Evolutionary conservation across 768 basidiomycete genomes (phyloP).

Genomic region (Tylopilus balloui): DNA sequence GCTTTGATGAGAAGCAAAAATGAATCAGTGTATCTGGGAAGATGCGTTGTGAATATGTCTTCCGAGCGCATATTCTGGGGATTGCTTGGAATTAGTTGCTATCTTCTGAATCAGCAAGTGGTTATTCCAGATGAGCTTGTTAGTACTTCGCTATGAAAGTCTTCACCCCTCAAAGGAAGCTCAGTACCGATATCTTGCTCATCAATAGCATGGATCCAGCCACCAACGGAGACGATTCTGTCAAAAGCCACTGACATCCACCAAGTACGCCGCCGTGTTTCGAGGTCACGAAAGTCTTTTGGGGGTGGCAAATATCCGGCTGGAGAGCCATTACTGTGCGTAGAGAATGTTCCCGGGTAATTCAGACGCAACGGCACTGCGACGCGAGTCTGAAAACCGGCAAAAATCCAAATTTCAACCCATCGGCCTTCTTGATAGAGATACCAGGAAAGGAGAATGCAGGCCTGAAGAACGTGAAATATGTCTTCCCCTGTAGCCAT

Average conservation of each 20-base stretch:
- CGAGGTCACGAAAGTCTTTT: slow-evolving; percentile 68
- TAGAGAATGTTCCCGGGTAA: slow-evolving; percentile 79
- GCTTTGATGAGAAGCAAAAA: slow-evolving; percentile 79
- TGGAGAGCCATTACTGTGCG: slow-evolving; percentile 61
- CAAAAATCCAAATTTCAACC: slow-evolving; percentile 92
- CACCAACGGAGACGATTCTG: slow-evolving; percentile 74
- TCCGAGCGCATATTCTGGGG: slow-evolving; percentile 66
- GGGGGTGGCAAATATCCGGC: slow-evolving; percentile 80
- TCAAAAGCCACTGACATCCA: slow-evolving; percentile 91
- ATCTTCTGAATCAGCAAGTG: slow-evolving; percentile 11
- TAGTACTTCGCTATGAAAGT: slow-evolving; percentile 72
- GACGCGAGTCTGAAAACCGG: slow-evolving; percentile 78
- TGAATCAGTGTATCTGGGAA: slow-evolving; percentile 75
- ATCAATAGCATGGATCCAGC: slow-evolving; percentile 83
- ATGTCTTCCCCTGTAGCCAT: slow-evolving; percentile 89
- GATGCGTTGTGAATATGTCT: slow-evolving; percentile 66
- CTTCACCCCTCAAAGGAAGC: slow-evolving; percentile 66
- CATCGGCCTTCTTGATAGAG: slow-evolving; percentile 86
- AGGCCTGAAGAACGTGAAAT: slow-evolving; percentile 83
- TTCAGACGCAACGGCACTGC: slow-evolving; percentile 79
- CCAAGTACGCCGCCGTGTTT: slow-evolving; percentile 79
- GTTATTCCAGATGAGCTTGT: slow-evolving; percentile 1
- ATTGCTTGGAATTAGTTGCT: slow-evolving; percentile 64
- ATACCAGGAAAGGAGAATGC: slow-evolving; percentile 83
- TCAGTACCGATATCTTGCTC: slow-evolving; percentile 84